Base-by-base conservation (phyloP, 2,329 filamentous ascomycete species). In the Lasiodiplodia sp. region DNA sequence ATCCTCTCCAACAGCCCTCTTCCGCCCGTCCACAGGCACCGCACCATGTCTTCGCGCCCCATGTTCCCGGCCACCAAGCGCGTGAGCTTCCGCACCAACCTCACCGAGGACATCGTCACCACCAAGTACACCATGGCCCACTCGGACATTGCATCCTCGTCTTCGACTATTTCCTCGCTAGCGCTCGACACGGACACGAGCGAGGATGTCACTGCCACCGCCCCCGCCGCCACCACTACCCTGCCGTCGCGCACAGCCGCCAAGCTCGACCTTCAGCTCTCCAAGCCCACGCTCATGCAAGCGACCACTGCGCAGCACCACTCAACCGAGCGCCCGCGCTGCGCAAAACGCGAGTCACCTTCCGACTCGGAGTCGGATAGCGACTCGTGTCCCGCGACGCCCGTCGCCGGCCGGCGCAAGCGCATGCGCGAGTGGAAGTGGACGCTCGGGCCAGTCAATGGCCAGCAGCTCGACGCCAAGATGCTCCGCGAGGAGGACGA, bases 31-130 rank as follows among this genome's bases (percentile, higher is more conserved):
- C 51, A 55, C 37, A 71, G 72, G 72, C 75, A 77, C 34, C 80
- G 73, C 74, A 80, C 77, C 70, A 82, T 81, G 72, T 80, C 83
- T 1, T 77, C 80, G 56, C 73, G 78, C 68, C 79, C 79, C 69
- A 77, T 81, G 76, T 89, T 88, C 73, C 86, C 87, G 4, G 80
- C 85, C 2, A 79, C 84, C 72, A 89, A 89, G 78, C 82, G 81
- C 70, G 87, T 90, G 14, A 83, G 82, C 31, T 90, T 89, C 74
- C 81, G 84, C 23, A 80, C 79, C 14, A 84, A 85, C 21, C 75
- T 89, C 31, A 86, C 87, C 56, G 87, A 89, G 74, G 86, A 88
- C 68, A 88, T 90, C 72, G 82, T 81, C 70, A 89, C 83, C 2
- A 81, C 83, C 51, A 83, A 79, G 68, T 89, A 87, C 76, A 86